A percentile compares a stretch with the other conserved stretches of the same genome.
Conservation (phyloP, 108 stramenopile genomes). For the Pseudonitzschia delicatissima region DNA sequence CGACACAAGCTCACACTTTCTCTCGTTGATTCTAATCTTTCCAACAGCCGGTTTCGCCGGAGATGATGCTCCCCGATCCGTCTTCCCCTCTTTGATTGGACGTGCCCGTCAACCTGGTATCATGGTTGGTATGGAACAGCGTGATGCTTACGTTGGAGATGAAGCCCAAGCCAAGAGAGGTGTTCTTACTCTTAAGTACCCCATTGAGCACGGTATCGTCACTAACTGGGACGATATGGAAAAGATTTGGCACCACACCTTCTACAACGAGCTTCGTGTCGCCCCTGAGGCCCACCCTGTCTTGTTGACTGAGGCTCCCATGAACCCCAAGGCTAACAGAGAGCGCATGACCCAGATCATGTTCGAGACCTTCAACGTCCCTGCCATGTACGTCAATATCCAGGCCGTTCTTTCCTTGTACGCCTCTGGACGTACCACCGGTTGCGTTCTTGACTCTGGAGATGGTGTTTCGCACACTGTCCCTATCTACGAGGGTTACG, state of each 20-base stretch:
- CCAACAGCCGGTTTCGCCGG: conserved; percentile 81
- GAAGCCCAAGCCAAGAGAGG: conserved; percentile 92
- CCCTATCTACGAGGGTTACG: conserved; percentile 90
- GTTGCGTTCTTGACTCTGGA: conserved; percentile 83
- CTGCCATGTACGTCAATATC: conserved; percentile 97
- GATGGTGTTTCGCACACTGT: conserved; percentile 89
- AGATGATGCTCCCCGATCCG: conserved; percentile 90
- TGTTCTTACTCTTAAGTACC: conserved; percentile 95
- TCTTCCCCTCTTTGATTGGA: conserved; percentile 92
- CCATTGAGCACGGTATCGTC: conserved; percentile 95
- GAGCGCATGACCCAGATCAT: conserved; percentile 98
- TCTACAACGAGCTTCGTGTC: conserved; percentile 91
- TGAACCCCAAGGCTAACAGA: conserved; percentile 97
- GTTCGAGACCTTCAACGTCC: conserved; percentile 99
- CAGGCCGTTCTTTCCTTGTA: conserved; percentile 92
- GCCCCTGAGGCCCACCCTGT: conserved; percentile 94
- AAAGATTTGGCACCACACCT: conserved; percentile 92
- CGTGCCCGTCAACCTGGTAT: conserved; percentile 95
- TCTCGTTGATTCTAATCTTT: not conserved
- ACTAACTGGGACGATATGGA: conserved; percentile 95
- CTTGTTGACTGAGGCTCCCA: conserved; percentile 95
- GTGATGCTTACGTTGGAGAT: conserved; percentile 95
- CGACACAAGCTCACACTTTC: not conserved
- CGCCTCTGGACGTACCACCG: conserved; percentile 86
- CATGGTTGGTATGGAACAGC: conserved; percentile 99